Base-by-base conservation (phyloP, 2,329 filamentous ascomycete genomes). In the Fusarium sp. region DNA sequence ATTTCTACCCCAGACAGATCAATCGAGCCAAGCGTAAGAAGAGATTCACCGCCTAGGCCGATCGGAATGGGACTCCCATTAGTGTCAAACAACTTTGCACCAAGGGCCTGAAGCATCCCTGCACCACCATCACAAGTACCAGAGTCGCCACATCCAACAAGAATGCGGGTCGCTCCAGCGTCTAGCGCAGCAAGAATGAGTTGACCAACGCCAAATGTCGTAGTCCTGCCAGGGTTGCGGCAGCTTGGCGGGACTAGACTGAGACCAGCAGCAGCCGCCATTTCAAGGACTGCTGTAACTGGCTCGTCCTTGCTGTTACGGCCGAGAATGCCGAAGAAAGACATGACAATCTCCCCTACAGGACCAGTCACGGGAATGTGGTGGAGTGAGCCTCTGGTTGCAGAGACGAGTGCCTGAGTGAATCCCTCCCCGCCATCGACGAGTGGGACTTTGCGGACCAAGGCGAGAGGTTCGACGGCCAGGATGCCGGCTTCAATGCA, bases 401-500 rank as follows among this genome's bases (percentile, higher is more conserved):
- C 79, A 40, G 78, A 76, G 15, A 85, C 81, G 16, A 87, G 74
- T 20, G 83, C 83, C 9, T 78, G 76, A 20, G 82, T 83, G 69
- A 87, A 87, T 6, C 85, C 84, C 62, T 87, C 85, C 56, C 85
- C 85, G 5, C 85, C 85, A 69, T 87, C 85, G 5, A 85, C 82
- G 11, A 87, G 77, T 13, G 85, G 85, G 6, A 84, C 81, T 70
- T 86, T 86, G 52, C 77, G 81, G 41, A 86, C 73, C 2, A 76
- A 70, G 18, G 83, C 81, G 43, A 58, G 2, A 16, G 38, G 4
- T 67, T 66, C 25, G 27, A 45, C 5, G 45, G 51, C 1, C n/a
- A 34, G 6, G 34, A 44, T 7, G 15, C 68, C 2, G 55, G 68
- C 18, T 67, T 73, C 46, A 69, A 73, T 34, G 13, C 84, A 85